Evolutionary conservation across 345 rosid genomes (phyloP), one percentile per base, ranked within the genome.

Genomic region (Rhizophora apiculata): DNA sequence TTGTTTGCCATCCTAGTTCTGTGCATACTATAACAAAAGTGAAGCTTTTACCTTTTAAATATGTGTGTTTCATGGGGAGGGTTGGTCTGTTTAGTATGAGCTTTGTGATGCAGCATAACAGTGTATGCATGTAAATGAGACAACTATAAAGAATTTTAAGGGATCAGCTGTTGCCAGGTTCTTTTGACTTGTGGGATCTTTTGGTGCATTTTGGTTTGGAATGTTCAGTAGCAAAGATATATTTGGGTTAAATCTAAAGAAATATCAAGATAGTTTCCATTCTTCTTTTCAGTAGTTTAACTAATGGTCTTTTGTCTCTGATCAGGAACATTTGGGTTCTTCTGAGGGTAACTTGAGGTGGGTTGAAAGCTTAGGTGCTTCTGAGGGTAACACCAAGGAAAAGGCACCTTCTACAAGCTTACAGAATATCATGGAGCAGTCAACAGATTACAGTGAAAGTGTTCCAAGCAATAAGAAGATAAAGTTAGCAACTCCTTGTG

Each of bases 381-480:
- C 72, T 9, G 73, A 75, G 69, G 75, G 61, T 59, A 69, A 60
- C 29, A 58, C 22, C 69, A 73, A 22, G 65, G 72, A 78, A 31
- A 67, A 71, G 59, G 73, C 51, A 31, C 72, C 78, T 70, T 65
- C 67, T 15, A 26, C 64, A 30, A 70, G 68, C 26, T 11, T 55
- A 54, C 63, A 58, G 48, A 58, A 73, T 63, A 31, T 31, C 51
- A 57, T 63, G 62, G 82, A 80, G 73, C 69, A 58, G 57, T 46
- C 79, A 46, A 71, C 70, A 64, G 59, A 67, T 63, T 36, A 36
- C 58, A 65, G 64, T 69, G 82, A 70, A 54, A 68, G 63, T 34
- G 48, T 65, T 29, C 18, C 69, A 39, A 70, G 62, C 64, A 71
- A 70, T 68, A 80, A 72, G 72, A 85, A 78, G 79, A 48, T 65